phyloP scores from a whole-genome alignment of 352 stramenopile species.

The Phytophthora fragariae region DNA sequence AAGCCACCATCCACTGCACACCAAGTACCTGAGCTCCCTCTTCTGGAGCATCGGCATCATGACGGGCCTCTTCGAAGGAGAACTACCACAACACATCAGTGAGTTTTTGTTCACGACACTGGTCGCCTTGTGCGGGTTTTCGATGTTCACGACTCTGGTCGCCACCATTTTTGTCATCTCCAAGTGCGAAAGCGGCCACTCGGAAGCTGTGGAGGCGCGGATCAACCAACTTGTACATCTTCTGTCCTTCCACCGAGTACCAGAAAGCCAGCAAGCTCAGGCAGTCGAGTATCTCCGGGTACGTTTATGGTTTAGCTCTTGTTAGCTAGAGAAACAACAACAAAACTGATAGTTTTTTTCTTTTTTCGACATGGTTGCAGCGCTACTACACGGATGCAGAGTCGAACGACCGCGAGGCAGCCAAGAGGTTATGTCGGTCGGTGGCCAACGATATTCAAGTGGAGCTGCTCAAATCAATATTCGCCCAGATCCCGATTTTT shows the following conservation, averaged over 20 bases:
- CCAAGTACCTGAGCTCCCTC: slow-evolving; percentile 55
- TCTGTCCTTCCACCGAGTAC: slow-evolving; percentile 71
- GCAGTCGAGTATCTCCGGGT: slow-evolving; percentile 75
- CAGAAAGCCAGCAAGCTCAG: slow-evolving; percentile 60
- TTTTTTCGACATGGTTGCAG: slow-evolving; percentile 30
- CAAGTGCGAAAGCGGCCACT: slow-evolving; percentile 75
- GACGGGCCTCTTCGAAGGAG: slow-evolving; percentile 74
- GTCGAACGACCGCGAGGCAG: slow-evolving; percentile 74
- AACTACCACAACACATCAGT: slow-evolving; percentile 50
- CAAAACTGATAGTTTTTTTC: background rate
- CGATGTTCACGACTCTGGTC: slow-evolving; percentile 73
- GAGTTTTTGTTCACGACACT: slow-evolving; percentile 76
- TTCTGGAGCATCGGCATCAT: slow-evolving; percentile 80
- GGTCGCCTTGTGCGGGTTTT: slow-evolving; percentile 74
- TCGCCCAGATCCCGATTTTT: slow-evolving; percentile 67
- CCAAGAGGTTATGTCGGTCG: slow-evolving; percentile 73
- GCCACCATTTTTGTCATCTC: slow-evolving; percentile 85
- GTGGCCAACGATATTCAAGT: slow-evolving; percentile 84
- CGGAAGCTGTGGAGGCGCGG: slow-evolving; percentile 61
- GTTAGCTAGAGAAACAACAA: background rate
- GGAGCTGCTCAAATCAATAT: slow-evolving; percentile 60
- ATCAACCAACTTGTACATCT: slow-evolving; percentile 83
- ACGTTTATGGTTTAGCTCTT: background rate
- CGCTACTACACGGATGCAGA: slow-evolving; percentile 74
- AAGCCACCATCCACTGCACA: slow-evolving; percentile 36